These are phyloP conservation scores for Auriscalpium orientale DNA, from an alignment of 768 basidiomycete genomes.

Conservation along the genomic window DNA sequence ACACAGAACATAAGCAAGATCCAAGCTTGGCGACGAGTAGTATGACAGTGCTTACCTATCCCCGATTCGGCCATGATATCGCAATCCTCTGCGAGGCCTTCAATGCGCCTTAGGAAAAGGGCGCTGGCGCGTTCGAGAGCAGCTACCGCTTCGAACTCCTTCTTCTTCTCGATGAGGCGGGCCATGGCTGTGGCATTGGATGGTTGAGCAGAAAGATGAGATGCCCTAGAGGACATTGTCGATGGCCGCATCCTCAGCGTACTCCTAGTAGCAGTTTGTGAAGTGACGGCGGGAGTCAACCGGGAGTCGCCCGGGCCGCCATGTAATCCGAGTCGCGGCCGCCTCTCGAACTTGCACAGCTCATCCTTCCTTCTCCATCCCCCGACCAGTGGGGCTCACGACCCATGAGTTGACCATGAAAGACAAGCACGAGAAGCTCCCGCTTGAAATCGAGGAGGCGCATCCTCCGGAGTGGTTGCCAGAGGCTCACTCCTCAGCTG, in stretches of 20 bases:
- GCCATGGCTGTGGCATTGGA: slow-evolving; percentile 42
- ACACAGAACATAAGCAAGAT: not conserved
- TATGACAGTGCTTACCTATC: slow-evolving; percentile 36
- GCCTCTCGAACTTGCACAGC: not conserved
- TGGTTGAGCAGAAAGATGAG: slow-evolving; percentile 35
- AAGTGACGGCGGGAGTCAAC: not conserved
- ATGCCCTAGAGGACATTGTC: slow-evolving; percentile 40
- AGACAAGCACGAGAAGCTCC: slow-evolving; percentile 15
- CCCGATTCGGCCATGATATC: slow-evolving; percentile 75
- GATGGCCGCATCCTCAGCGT: slow-evolving; percentile 57
- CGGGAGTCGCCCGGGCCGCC: too few species aligned
- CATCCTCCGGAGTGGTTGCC: slow-evolving; percentile 72
- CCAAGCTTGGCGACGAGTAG: too few species aligned
- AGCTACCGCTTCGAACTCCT: slow-evolving; percentile 68
- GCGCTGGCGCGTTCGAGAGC: slow-evolving; percentile 61
- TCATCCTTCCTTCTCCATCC: not conserved
- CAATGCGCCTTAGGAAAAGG: slow-evolving; percentile 59
- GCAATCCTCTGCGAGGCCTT: slow-evolving; percentile 62
- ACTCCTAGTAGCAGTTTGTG: too few species aligned
- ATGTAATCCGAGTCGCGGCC: not conserved
- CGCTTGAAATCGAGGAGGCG: slow-evolving; percentile 51
- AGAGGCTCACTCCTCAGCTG: slow-evolving; percentile 54
- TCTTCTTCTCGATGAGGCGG: slow-evolving; percentile 70
- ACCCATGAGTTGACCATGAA: slow-evolving; percentile 3
- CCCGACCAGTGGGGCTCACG: not conserved